Percentiles rank a stretch among this genome's conserved stretches.
These are phyloP conservation scores for Candolleomyces efflorescens DNA, from an alignment of 768 basidiomycete species.

Conservation along the genomic window DNA sequence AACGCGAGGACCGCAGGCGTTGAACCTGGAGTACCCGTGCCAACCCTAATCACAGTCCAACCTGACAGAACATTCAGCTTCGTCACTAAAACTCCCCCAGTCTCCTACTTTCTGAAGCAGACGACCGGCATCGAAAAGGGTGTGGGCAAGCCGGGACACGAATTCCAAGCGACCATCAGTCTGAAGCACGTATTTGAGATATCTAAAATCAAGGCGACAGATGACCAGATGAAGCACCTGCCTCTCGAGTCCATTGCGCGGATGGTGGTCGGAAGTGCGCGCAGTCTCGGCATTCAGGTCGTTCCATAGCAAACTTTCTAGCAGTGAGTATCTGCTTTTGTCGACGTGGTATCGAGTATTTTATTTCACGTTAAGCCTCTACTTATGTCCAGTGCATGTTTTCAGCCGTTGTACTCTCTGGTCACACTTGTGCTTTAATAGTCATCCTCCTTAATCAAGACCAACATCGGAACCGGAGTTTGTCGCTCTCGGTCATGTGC, in stretches of 20 bases:
- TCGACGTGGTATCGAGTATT: not conserved
- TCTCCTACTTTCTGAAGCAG: slow-evolving; percentile 86
- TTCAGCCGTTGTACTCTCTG: not conserved
- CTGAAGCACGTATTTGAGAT: slow-evolving; percentile 99
- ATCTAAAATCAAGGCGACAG: slow-evolving; percentile 91
- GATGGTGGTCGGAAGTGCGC: slow-evolving; percentile 85
- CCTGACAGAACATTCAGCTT: slow-evolving; percentile 96
- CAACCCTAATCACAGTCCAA: slow-evolving; percentile 90
- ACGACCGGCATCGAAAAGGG: slow-evolving; percentile 90
- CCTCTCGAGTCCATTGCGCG: slow-evolving; percentile 84
- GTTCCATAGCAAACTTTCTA: slow-evolving; percentile 54
- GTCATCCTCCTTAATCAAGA: not conserved
- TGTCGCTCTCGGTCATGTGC: not conserved
- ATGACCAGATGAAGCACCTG: slow-evolving; percentile 85
- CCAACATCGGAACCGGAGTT: not conserved
- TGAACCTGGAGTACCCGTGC: slow-evolving; percentile 78
- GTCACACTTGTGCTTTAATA: not conserved
- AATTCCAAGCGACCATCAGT: slow-evolving; percentile 74
- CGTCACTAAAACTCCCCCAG: slow-evolving; percentile 87
- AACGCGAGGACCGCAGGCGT: slow-evolving; percentile 95
- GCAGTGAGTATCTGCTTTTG: not conserved
- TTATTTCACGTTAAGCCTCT: not conserved
- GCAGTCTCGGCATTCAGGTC: slow-evolving; percentile 84
- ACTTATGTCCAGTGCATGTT: not conserved
- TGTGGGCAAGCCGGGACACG: slow-evolving; percentile 76